Conservation (phyloP, 257 asterid genomes). For the Nicotiana tabacum region DNA sequence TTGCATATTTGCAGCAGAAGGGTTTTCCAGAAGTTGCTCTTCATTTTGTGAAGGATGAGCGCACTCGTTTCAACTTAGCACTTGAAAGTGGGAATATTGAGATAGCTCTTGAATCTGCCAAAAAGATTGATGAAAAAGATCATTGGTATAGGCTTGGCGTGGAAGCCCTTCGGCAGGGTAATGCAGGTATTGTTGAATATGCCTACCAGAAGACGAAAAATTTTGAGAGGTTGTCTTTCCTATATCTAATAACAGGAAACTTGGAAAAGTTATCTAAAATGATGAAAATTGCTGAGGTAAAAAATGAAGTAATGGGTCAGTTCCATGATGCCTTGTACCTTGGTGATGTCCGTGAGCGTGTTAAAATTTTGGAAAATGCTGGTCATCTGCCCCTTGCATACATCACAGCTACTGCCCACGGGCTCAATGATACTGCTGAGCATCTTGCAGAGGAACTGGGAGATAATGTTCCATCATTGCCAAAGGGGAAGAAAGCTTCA, state of each 20-base stretch:
- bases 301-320: constrained; percentile 97
- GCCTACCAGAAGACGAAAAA: constrained; percentile 88
- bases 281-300: constrained; percentile 93
- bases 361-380: constrained; percentile 70
- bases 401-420: constrained; percentile 63
- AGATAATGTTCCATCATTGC: constrained; percentile 59
- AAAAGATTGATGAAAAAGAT: constrained; percentile 86
- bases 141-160: constrained; percentile 90
- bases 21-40: constrained; percentile 99
- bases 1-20: constrained; percentile 95
- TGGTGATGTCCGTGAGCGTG: constrained; percentile 80
- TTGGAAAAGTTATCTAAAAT: constrained; percentile 72
- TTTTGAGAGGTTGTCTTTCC: constrained; percentile 85
- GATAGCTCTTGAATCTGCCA: constrained; percentile 86
- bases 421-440: constrained; percentile 61
- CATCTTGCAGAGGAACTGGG: constrained; percentile 65
- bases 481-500: constrained; percentile 45
- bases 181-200: constrained; percentile 86
- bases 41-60: constrained; percentile 94
- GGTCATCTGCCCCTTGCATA: constrained; percentile 83
- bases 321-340: constrained; percentile 87
- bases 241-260: constrained; percentile 78
- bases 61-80: constrained; percentile 82
- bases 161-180: constrained; percentile 98
- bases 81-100: constrained; percentile 92